Evolutionary conservation across 495 filamentous ascomycete genomes (phyloP).

Genomic region (Penicillium paradoxum): DNA sequence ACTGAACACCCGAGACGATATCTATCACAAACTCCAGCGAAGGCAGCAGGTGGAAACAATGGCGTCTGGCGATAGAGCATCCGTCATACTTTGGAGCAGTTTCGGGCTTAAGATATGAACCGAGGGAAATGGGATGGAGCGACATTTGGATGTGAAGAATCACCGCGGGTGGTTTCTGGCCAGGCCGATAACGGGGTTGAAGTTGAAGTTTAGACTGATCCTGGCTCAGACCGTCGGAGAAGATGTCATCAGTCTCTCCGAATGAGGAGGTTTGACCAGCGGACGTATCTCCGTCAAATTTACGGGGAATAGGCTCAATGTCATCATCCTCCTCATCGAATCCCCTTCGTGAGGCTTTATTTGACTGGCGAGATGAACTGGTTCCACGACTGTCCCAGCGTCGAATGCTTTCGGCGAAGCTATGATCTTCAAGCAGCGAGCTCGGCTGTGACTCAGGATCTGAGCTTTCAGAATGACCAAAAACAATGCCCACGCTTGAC

Average conservation of each 20-base stretch:
- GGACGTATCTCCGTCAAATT: constrained; percentile 24
- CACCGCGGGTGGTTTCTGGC: constrained; percentile 33
- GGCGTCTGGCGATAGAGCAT: constrained; percentile 23
- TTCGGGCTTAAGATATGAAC: constrained; percentile 41
- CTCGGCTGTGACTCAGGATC: constrained; percentile 7
- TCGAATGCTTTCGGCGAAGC: constrained; percentile 14
- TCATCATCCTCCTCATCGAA: constrained; percentile 35
- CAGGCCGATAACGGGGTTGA: constrained; percentile 21
- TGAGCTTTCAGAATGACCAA: constrained; percentile 32
- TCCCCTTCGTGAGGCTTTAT: constrained; percentile 28
- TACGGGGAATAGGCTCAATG: constrained; percentile 39
- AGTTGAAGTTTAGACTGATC: constrained; percentile 36
- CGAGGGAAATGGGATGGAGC: constrained; percentile 46
- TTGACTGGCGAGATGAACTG: constrained; percentile 25
- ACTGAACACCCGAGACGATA: constrained; percentile 49
- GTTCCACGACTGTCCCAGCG: constrained; percentile 26
- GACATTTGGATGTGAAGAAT: constrained; percentile 55
- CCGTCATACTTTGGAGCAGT: constrained; percentile 3
- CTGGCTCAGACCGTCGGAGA: constrained; percentile 46
- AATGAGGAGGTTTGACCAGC: constrained; percentile 31
- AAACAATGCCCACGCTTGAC: constrained; percentile 41
- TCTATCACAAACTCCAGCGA: constrained; percentile 41
- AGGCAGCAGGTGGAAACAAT: constrained; percentile 47
- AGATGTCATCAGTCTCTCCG: constrained; percentile 43
- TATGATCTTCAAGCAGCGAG: constrained; percentile 24